Conservation (phyloP, 2,329 filamentous ascomycete species). For the Zymoseptoria passerinii region DNA sequence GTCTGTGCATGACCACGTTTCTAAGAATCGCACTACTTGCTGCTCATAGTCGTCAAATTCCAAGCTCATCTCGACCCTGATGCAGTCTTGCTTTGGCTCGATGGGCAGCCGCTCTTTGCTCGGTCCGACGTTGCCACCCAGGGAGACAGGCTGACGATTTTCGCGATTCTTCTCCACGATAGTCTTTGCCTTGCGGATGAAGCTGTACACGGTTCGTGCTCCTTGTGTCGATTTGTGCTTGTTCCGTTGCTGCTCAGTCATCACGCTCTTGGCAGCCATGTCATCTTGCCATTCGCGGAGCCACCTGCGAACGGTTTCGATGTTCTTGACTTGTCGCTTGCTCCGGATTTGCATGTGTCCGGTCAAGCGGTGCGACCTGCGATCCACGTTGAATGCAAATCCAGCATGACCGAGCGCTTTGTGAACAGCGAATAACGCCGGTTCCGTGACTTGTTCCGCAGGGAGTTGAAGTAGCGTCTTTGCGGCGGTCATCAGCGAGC, state of each 20-base stretch:
- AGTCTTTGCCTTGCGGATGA: slow-evolving; percentile 34
- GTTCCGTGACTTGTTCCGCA: slow-evolving; percentile 21
- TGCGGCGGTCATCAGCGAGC: slow-evolving; percentile 42
- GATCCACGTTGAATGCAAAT: slow-evolving; percentile 51
- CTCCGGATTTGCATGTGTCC: slow-evolving; percentile 57
- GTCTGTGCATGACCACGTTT: slow-evolving; percentile 55
- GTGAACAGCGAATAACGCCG: slow-evolving; percentile 60
- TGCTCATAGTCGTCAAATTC: slow-evolving; percentile 45
- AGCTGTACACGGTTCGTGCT: slow-evolving; percentile 28
- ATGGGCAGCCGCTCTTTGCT: slow-evolving; percentile 28
- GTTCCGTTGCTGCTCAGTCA: slow-evolving; percentile 9
- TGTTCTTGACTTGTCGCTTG: slow-evolving; percentile 44
- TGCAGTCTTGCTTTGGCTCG: slow-evolving; percentile 16
- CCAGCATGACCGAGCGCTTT: slow-evolving; percentile 53
- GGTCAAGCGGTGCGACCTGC: slow-evolving; percentile 43
- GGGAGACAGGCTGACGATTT: slow-evolving; percentile 28
- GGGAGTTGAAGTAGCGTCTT: slow-evolving; percentile 32
- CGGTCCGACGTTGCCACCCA: slow-evolving; percentile 30
- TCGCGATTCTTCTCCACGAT: slow-evolving; percentile 35
- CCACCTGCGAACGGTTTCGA: slow-evolving; percentile 45
- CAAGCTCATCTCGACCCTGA: slow-evolving; percentile 15
- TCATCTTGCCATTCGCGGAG: slow-evolving; percentile 49
- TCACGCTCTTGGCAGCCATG: slow-evolving; percentile 27
- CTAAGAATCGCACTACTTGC: slow-evolving; percentile 58
- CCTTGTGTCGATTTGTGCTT: slow-evolving; percentile 13